These are phyloP conservation scores for Talinum fruticosum DNA, from an alignment of 148 eudicot species.

Conservation along the genomic window DNA sequence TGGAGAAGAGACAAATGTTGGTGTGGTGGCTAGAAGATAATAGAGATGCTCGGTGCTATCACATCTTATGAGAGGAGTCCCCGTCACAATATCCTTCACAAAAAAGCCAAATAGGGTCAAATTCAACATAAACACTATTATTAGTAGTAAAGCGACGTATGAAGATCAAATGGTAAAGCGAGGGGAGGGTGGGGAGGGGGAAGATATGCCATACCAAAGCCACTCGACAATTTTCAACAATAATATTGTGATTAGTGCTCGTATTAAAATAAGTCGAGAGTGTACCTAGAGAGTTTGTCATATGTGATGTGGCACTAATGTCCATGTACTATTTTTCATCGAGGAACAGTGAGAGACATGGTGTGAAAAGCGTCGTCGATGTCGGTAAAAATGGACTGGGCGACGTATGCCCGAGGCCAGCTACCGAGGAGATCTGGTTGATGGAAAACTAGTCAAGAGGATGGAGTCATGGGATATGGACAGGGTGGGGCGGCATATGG, in stretches of 20 bases:
- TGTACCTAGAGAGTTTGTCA: background rate
- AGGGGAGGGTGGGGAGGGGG: background rate
- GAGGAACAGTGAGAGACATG: background rate
- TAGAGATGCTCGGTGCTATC: background rate
- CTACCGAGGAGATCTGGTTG: background rate
- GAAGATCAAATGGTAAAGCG: background rate
- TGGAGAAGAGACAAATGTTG: background rate
- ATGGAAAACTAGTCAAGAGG: too few species aligned
- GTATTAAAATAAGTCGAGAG: conserved; percentile 2
- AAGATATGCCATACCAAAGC: background rate
- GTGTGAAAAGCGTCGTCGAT: background rate
- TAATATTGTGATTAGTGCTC: background rate
- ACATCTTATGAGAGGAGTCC: background rate
- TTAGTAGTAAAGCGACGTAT: background rate
- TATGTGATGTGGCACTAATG: background rate
- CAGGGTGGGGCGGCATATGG: background rate
- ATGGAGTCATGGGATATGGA: background rate
- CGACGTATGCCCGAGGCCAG: background rate
- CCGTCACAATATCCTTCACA: background rate
- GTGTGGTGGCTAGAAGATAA: background rate
- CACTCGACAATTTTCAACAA: background rate
- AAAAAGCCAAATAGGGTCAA: conserved; percentile 3
- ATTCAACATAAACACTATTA: background rate
- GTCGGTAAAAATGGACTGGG: background rate
- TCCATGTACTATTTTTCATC: background rate